phyloP scores from a whole-genome alignment of 1,284 basidiomycete genomes.

The Bondarzewia mesenterica region DNA sequence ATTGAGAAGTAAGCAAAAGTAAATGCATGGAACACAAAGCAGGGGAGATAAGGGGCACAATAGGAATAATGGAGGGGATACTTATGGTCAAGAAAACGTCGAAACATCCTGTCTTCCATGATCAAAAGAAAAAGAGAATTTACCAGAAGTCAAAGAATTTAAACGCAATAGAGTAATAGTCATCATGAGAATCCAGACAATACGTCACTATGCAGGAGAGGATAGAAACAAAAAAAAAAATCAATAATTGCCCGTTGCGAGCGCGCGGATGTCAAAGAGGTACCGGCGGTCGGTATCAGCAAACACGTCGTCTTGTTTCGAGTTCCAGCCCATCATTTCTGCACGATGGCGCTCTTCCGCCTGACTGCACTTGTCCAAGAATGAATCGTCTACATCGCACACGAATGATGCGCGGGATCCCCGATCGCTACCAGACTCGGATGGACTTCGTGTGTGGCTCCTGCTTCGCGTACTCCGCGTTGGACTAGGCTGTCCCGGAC shows the following conservation, averaged over 20 bases:
- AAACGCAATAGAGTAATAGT: neutral
- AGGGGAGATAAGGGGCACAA: neutral
- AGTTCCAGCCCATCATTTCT: conserved; percentile 80
- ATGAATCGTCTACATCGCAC: conserved; percentile 63
- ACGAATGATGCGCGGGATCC: conserved; percentile 68
- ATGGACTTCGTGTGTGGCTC: conserved; percentile 56
- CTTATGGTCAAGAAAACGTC: neutral
- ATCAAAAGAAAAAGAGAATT: neutral
- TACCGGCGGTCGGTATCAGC: conserved; percentile 48
- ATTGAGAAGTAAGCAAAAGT: neutral
- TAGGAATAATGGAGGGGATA: neutral
- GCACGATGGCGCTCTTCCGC: conserved; percentile 74
- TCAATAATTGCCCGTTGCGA: conserved; percentile 72
- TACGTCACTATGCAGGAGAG: neutral
- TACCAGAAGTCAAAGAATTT: neutral
- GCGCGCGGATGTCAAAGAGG: conserved; percentile 71
- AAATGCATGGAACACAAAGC: neutral
- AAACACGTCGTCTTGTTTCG: conserved; percentile 34
- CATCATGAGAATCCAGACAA: neutral
- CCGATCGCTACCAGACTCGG: conserved; percentile 68
- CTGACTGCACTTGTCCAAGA: conserved; percentile 60
- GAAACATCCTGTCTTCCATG: neutral
- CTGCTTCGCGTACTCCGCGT: conserved; percentile 52
- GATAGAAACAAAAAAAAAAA: conserved; percentile 7
- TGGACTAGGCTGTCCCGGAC: conserved; percentile 44